Evolutionary conservation across 163 green algal species (phyloP), one percentile per base, ranked within the genome.

Genomic region (Volvox carteri): DNA sequence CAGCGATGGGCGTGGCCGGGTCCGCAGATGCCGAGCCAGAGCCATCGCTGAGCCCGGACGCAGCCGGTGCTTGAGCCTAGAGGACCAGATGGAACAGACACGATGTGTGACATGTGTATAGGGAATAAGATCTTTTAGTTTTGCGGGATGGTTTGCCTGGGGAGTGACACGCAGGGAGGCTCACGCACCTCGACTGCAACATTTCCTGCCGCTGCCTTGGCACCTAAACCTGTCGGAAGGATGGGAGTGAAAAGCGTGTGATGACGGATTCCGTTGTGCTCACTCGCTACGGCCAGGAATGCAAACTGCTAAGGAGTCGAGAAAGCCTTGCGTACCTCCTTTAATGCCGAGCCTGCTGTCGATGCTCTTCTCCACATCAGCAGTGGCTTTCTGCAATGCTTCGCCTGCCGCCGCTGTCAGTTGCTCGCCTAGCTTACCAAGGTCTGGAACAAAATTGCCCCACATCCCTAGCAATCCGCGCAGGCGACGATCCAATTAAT

Each of bases 341-440:
- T 65, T 37, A 19, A 87, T 78, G 5, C 92, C 75, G 56, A 94
- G 81, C 7, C 79, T 86, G n/a, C 56, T 92, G 76, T 96, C 94
- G n/a, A 96, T 94, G 65, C 75, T 93, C 28, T 90, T 92, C 78
- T 96, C 94, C 14, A 95, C 67, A 77, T 96, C 94, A 28, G 92
- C 87, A 65, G 92, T 94, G 33, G 95, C 91, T 78, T 94, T 93
- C 14, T 88, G 87, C 41, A 96, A n/a, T 2, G 75, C 58, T 39
- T 91, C 90, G 4, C 80, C 80, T 39, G 80, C 68, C 50, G 42
- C 48, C 25, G 50, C 81, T 19, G 48, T 41, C 7, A 79, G 44
- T 35, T 54, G 30, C 50, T 81, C 83, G 4, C 83, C 83, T 11
- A 88, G 68, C 25, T 87, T 87, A 25, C 67, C 48, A 48, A 87